Conservation (phyloP, 2,329 filamentous ascomycete species). For the Dendrostoma leiphaemia region DNA sequence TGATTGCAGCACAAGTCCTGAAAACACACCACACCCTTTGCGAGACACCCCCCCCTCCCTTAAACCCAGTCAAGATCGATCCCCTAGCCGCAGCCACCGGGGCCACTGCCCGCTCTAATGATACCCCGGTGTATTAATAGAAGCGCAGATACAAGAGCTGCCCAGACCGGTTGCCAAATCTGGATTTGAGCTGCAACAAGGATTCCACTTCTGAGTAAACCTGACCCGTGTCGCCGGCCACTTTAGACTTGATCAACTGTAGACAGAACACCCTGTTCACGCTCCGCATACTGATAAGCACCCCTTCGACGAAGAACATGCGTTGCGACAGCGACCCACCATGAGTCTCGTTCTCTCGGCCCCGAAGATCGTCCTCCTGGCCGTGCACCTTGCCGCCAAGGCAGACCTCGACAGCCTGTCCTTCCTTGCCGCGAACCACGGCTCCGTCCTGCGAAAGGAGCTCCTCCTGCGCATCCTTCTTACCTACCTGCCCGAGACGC, state of each 20-base stretch:
- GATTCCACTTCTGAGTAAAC: slow-evolving; percentile 1
- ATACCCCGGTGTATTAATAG: too few species aligned
- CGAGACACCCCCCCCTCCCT: too few species aligned
- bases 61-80: too few species aligned
- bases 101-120: too few species aligned
- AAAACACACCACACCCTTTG: too few species aligned
- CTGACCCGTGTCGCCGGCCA: slow-evolving; percentile 4
- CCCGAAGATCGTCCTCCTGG: slow-evolving; percentile 70
- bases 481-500: slow-evolving; percentile 72
- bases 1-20: too few species aligned
- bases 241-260: neutral
- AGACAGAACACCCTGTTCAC: neutral
- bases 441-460: slow-evolving; percentile 58
- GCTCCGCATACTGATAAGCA: neutral
- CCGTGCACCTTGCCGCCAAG: slow-evolving; percentile 66
- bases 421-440: slow-evolving; percentile 55
- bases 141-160: too few species aligned
- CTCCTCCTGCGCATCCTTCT: slow-evolving; percentile 71
- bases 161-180: too few species aligned
- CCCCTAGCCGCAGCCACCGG: too few species aligned
- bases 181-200: too few species aligned
- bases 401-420: slow-evolving; percentile 63
- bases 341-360: slow-evolving; percentile 52
- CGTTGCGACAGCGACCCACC: slow-evolving; percentile 25
- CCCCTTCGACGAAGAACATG: slow-evolving; percentile 11